phyloP scores from a whole-genome alignment of 2,329 filamentous ascomycete genomes.

The Cercospora sesami region DNA sequence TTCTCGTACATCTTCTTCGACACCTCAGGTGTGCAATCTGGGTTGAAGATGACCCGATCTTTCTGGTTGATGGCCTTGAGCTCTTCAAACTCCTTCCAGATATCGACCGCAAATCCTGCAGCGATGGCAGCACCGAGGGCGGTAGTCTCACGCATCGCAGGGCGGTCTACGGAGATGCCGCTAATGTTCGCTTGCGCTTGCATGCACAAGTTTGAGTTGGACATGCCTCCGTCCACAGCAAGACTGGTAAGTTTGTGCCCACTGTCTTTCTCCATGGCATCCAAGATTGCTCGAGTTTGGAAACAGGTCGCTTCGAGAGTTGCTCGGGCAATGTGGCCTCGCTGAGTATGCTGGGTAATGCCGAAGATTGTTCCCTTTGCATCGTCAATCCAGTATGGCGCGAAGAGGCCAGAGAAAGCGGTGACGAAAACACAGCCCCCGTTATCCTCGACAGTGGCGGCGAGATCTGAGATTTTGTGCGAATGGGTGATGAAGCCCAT shows the following conservation, averaged over 20 bases:
- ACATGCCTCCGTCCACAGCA: slow-evolving; percentile 86
- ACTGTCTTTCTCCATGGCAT: slow-evolving; percentile 87
- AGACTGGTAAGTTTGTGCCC: slow-evolving; percentile 72
- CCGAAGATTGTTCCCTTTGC: slow-evolving; percentile 76
- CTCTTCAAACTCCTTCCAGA: slow-evolving; percentile 76
- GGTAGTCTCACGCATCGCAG: slow-evolving; percentile 87
- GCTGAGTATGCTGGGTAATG: slow-evolving; percentile 67
- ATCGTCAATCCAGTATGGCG: slow-evolving; percentile 93
- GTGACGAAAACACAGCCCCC: slow-evolving; percentile 85
- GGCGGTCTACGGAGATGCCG: slow-evolving; percentile 78
- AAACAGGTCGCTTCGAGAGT: slow-evolving; percentile 90
- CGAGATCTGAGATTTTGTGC: slow-evolving; percentile 64
- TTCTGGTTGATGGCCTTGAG: slow-evolving; percentile 70
- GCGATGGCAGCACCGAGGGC: slow-evolving; percentile 86
- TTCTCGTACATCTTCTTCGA: slow-evolving; percentile 64
- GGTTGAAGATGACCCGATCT: slow-evolving; percentile 69
- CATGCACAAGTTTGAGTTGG: slow-evolving; percentile 86
- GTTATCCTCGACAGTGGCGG: slow-evolving; percentile 67
- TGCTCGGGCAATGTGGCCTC: slow-evolving; percentile 84
- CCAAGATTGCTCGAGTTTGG: slow-evolving; percentile 89
- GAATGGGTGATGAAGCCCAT: slow-evolving; percentile 64
- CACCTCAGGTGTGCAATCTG: slow-evolving; percentile 57
- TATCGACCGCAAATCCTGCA: slow-evolving; percentile 74
- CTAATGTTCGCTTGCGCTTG: slow-evolving; percentile 86
- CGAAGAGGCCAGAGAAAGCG: slow-evolving; percentile 86